Base-by-base conservation (phyloP, 2,329 filamentous ascomycete genomes). In the Exophiala sp. region DNA sequence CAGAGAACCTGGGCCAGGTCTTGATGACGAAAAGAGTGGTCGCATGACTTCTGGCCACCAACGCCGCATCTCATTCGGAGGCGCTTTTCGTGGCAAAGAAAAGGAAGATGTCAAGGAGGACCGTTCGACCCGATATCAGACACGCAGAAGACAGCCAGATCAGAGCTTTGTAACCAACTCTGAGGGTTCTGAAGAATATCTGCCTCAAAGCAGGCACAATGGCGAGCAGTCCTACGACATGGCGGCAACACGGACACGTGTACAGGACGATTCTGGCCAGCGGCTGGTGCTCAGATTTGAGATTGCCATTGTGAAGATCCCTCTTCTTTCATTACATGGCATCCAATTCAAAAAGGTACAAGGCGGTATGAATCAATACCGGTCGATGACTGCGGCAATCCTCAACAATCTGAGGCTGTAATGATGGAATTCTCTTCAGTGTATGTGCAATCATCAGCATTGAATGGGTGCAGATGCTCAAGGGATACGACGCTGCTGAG, bases 281-380 rank as follows among this genome's bases (percentile, higher is more conserved):
- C 92, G 84, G 71, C 86, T 95, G 80, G 80, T 89, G 36, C 76
- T 97, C 48, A 85, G 89, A 60, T 99, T 97, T 67, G 94, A 99
- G 69, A 96, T 97, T 59, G 85, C 96, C 63, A 94, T 99, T 63
- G 94, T 99, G 69, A 99, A 99, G 74, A 91, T 99, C 21, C 94
- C 94, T 10, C 76, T 99, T 47, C 84, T 99, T 57, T 91, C 88
- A 39, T 75, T 99, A 53, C 92, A 99, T 67, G 94, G 94, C 45
- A 91, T 99, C 58, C 94, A 97, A 70, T 99, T 99, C 77, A 99
- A 99, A 79, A 91, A 94, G 68, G 86, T 97, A 63, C 84, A 89
- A 53, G 92, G 94, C 34, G 92, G 95, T 55, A 97, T 94, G 54
- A 97, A 92, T 91, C 91, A 96, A 71, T 99, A 95, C 75, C 96